Evolutionary conservation across 805 yeast genomes (phyloP).

Genomic region (Lipomyces lipofer): DNA sequence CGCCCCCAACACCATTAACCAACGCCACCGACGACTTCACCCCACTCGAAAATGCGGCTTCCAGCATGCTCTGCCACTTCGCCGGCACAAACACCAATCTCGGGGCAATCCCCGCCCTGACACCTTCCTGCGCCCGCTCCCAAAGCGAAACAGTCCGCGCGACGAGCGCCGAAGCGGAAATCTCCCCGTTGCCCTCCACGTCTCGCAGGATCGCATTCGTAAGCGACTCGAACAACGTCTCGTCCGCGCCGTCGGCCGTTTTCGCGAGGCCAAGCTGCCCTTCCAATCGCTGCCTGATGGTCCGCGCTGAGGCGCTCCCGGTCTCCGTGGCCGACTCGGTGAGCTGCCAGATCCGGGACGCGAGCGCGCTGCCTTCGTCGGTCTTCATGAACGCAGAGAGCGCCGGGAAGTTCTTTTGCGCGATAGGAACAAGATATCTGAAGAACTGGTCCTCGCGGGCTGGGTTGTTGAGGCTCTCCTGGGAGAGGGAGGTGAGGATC

Average conservation of each 20-base stretch:
- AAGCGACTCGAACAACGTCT: conserved; percentile 16
- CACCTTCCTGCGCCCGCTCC: conserved; percentile 19
- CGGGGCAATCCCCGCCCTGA: conserved; percentile 10
- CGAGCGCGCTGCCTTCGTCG: conserved; percentile 39
- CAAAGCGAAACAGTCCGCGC: conserved; percentile 16
- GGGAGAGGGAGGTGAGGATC: conserved; percentile 7
- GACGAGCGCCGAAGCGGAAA: conserved; percentile 20
- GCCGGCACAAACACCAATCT: conserved; percentile 4
- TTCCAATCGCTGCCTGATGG: conserved; percentile 21
- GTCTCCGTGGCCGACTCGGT: conserved; percentile 15
- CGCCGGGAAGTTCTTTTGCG: conserved; percentile 10
- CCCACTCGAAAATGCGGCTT: conserved; percentile 2
- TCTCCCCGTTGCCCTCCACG: conserved; percentile 21
- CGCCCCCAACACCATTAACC: conserved; percentile 25
- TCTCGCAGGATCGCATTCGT: conserved; percentile 22
- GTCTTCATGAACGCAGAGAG: conserved; percentile 41
- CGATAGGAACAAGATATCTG: conserved; percentile 15
- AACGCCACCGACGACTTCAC: conserved; percentile 13
- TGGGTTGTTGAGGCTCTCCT: conserved; percentile 4
- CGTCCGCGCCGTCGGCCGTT: neutral
- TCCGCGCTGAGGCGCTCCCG: conserved; percentile 12
- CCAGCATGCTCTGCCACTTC: conserved; percentile 8
- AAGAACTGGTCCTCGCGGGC: conserved; percentile 43
- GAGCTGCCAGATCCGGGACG: conserved; percentile 40
- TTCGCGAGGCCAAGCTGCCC: conserved; percentile 16